Percentiles rank a stretch among this genome's conserved stretches.
phyloP scores from a whole-genome alignment of 1,284 basidiomycete genomes.

The Cutaneotrichosporon mucoides region DNA sequence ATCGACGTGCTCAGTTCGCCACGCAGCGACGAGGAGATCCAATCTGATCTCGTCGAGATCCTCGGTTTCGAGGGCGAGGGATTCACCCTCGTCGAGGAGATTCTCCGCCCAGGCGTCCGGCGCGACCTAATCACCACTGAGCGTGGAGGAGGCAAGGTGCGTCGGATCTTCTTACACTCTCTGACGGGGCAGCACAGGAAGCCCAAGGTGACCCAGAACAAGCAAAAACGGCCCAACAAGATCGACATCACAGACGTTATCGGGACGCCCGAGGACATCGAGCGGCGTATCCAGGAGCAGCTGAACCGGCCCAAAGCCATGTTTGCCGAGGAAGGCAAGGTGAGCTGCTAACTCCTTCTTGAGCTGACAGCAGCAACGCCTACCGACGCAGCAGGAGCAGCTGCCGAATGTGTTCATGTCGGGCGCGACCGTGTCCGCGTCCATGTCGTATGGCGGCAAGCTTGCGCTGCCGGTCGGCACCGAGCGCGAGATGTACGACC shows the following conservation, averaged over 20 bases:
- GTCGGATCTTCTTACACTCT: not conserved
- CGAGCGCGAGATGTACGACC: conserved; percentile 53
- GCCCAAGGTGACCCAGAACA: not conserved
- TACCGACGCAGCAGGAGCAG: conserved; percentile 54
- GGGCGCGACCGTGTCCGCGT: conserved; percentile 58
- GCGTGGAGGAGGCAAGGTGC: conserved; percentile 16
- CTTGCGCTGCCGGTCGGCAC: conserved; percentile 85
- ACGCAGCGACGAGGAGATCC: conserved; percentile 64
- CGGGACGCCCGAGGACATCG: conserved; percentile 30
- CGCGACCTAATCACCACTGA: conserved; percentile 18
- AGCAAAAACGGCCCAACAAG: conserved; percentile 13
- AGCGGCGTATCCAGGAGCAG: conserved; percentile 40
- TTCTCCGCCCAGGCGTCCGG: conserved; percentile 34
- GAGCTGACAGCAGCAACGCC: conserved; percentile 44
- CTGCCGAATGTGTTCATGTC: conserved; percentile 91
- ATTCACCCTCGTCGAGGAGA: conserved; percentile 43
- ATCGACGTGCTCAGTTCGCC: conserved; percentile 32
- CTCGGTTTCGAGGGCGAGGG: conserved; percentile 72
- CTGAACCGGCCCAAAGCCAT: conserved; percentile 35
- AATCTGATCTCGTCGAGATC: conserved; percentile 71
- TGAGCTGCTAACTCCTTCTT: conserved; percentile 9
- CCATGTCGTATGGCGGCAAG: conserved; percentile 65
- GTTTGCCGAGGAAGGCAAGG: conserved; percentile 34
- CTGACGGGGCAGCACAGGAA: not conserved
- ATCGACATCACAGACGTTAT: conserved; percentile 42